Evolutionary conservation across 257 asterid genomes (phyloP).

Genomic region (Nemophila menziesii): DNA sequence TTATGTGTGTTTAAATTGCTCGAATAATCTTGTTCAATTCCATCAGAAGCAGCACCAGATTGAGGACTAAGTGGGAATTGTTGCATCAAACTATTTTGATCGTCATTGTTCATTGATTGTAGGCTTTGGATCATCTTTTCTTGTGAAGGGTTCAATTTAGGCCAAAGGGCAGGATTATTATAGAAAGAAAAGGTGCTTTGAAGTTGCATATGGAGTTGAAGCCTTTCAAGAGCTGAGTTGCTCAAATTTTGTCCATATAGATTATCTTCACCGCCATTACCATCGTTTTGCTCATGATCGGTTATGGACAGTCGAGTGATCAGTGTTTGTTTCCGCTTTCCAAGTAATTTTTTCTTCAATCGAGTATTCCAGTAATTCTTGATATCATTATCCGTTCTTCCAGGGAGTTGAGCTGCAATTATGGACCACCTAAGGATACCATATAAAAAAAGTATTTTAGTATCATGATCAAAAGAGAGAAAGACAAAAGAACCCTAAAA

Average conservation of each 20-base stretch:
- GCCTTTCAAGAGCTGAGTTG: conserved; percentile 81
- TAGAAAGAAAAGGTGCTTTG: conserved; percentile 51
- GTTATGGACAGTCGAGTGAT: conserved; percentile 21
- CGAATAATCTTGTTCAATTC: conserved; percentile 15
- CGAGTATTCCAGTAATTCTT: conserved; percentile 91
- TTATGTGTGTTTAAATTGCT: conserved; percentile 11
- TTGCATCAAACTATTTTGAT: conserved; percentile 10
- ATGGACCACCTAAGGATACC: conserved; percentile 60
- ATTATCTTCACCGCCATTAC: conserved; percentile 19
- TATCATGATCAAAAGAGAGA: neutral
- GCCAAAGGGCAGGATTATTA: conserved; percentile 48
- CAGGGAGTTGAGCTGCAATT: conserved; percentile 92
- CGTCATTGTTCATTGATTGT: conserved; percentile 18
- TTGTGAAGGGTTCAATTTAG: conserved; percentile 42
- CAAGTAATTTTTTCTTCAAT: conserved; percentile 72
- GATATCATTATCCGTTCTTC: conserved; percentile 91
- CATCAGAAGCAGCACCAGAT: conserved; percentile 7
- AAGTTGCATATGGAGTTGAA: conserved; percentile 81
- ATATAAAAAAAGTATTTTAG: neutral
- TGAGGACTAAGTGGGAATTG: conserved; percentile 9
- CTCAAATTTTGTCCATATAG: conserved; percentile 40
- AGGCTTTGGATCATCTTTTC: conserved; percentile 45
- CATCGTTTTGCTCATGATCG: conserved; percentile 20
- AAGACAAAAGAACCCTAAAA: neutral
- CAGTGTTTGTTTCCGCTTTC: conserved; percentile 52